These are phyloP conservation scores for Mallotus japonicus DNA, from an alignment of 441 rosid species.

Conservation along the genomic window DNA sequence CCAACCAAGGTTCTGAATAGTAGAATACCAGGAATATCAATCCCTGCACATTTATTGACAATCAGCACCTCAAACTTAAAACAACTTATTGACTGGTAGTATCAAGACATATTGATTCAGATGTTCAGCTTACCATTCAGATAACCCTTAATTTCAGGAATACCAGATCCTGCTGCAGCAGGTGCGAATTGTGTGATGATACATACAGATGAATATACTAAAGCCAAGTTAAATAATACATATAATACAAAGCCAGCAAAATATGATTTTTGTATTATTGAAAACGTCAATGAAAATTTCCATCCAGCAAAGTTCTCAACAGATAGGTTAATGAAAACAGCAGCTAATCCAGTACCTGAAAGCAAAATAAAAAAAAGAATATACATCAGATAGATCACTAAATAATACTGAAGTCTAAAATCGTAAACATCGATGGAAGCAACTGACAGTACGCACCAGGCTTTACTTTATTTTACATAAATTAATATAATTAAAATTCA, in stretches of 20 bases:
- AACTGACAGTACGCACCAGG: neutral
- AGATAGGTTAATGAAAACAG: slow-evolving; percentile 89
- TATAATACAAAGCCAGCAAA: slow-evolving; percentile 80
- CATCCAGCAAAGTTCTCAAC: slow-evolving; percentile 99
- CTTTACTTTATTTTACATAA: too few relatives aligned
- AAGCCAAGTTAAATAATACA: slow-evolving; percentile 64
- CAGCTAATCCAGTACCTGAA: slow-evolving; percentile 94
- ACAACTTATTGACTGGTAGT: slow-evolving; percentile 9
- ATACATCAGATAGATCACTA: neutral
- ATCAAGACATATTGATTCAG: slow-evolving; percentile 8
- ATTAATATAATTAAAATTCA: neutral
- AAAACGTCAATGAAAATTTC: slow-evolving; percentile 78
- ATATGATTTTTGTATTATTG: slow-evolving; percentile 84
- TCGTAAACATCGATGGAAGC: neutral
- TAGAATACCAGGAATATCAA: slow-evolving; percentile 88
- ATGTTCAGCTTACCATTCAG: slow-evolving; percentile 59
- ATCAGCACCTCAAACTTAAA: slow-evolving; percentile 16
- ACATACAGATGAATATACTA: slow-evolving; percentile 88
- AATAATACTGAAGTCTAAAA: neutral
- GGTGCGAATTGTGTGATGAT: slow-evolving; percentile 88
- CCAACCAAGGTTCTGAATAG: slow-evolving; percentile 96
- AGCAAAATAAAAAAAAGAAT: slow-evolving; percentile 18
- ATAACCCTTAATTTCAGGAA: slow-evolving; percentile 98
- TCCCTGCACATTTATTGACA: slow-evolving; percentile 43
- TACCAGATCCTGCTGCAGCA: slow-evolving; percentile 98